phyloP scores from a whole-genome alignment of 306 rosid genomes.

The Chamaecrista fasciculata region DNA sequence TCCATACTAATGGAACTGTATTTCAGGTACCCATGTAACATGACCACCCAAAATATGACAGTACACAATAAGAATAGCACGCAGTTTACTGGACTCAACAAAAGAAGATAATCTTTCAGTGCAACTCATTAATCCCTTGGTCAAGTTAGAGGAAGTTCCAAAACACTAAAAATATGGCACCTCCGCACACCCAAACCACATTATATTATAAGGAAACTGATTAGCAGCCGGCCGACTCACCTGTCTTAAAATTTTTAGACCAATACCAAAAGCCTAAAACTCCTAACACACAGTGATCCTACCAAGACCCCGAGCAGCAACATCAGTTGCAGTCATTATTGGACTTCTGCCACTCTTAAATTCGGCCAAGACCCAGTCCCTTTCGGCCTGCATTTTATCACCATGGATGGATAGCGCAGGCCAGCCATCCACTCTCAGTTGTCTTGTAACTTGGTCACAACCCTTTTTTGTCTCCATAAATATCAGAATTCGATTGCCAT shows the following conservation, averaged over 20 bases:
- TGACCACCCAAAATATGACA: conserved; percentile 34
- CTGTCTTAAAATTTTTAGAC: conserved; percentile 47
- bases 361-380: conserved; percentile 98
- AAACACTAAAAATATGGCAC: conserved; percentile 42
- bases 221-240: conserved; percentile 98
- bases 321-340: conserved; percentile 99
- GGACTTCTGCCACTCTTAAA: conserved; percentile 98
- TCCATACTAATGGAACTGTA: conserved; percentile 40
- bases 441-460: conserved; percentile 88
- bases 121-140: conserved; percentile 39
- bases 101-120: conserved; percentile 36
- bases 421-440: conserved; percentile 97
- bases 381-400: conserved; percentile 92
- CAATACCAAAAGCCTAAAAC: conserved; percentile 50
- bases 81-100: conserved; percentile 31
- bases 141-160: conserved; percentile 47
- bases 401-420: conserved; percentile 97
- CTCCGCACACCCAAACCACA: conserved; percentile 89
- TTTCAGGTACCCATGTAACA: conserved; percentile 46
- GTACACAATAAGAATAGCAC: conserved; percentile 32
- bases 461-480: conserved; percentile 93
- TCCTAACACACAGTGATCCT: conserved; percentile 82
- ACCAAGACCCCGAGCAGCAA: conserved; percentile 99
- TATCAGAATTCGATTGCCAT: conserved; percentile 76
- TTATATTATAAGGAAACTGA: conserved; percentile 73